Conservation (phyloP, 2,329 filamentous ascomycete species). For the Trichoderma oligosporum region DNA sequence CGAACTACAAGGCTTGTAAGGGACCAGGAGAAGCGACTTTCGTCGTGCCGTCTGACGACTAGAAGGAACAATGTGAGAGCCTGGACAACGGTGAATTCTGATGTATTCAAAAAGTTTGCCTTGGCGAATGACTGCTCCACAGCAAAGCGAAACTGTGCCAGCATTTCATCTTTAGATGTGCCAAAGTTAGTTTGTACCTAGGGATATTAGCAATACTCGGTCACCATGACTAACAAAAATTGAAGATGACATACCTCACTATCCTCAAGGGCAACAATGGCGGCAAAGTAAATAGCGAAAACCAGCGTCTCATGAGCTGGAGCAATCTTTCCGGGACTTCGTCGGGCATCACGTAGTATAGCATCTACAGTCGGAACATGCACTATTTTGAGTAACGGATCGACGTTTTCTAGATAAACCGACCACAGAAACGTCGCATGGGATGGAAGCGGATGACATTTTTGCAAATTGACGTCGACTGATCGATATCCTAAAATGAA, state of each 20-base stretch:
- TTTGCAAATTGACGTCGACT: constrained; percentile 61
- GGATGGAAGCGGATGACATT: constrained; percentile 61
- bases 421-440: constrained; percentile 67
- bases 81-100: constrained; percentile 55
- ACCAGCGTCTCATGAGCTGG: constrained; percentile 58
- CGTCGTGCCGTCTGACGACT: constrained; percentile 45
- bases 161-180: constrained; percentile 42
- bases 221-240: too few relatives aligned
- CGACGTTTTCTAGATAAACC: constrained; percentile 68
- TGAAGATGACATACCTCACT: constrained; percentile 46
- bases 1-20: constrained; percentile 56
- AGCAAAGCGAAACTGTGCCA: constrained; percentile 48
- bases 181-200: constrained; percentile 41
- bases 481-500: constrained; percentile 73
- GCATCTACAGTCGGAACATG: constrained; percentile 65
- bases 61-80: constrained; percentile 55
- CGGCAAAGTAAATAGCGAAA: constrained; percentile 59
- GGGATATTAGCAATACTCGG: neutral
- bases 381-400: constrained; percentile 67
- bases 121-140: constrained; percentile 55
- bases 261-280: constrained; percentile 57
- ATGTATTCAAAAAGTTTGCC: constrained; percentile 55
- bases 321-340: constrained; percentile 55
- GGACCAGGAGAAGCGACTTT: constrained; percentile 56
- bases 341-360: constrained; percentile 57